A percentile compares a stretch with the other conserved stretches of the same genome.
These are phyloP conservation scores for Malus hybrid DNA, from an alignment of 331 rosid species.

Conservation along the genomic window DNA sequence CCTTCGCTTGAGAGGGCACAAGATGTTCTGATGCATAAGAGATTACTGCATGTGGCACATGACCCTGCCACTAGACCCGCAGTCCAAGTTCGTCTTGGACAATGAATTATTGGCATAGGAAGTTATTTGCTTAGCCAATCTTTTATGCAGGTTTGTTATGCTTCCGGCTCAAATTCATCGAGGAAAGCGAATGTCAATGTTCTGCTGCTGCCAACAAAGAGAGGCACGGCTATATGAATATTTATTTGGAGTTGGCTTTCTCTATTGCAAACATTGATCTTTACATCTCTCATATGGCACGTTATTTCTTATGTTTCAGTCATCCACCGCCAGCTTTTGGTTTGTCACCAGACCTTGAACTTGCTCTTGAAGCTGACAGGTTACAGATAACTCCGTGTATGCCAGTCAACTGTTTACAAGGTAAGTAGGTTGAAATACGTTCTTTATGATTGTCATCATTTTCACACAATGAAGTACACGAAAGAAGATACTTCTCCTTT, in stretches of 20 bases:
- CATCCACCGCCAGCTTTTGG: constrained; percentile 71
- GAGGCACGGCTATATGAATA: constrained; percentile 47
- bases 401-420: constrained; percentile 24
- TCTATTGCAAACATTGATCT: not conserved
- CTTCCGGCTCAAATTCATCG: constrained; percentile 31
- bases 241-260: constrained; percentile 6
- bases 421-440: constrained; percentile 19
- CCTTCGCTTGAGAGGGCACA: constrained; percentile 39
- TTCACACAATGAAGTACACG: not conserved
- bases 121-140: not conserved
- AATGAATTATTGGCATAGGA: not conserved
- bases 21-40: constrained; percentile 72
- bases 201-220: constrained; percentile 33
- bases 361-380: constrained; percentile 22
- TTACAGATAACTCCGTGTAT: constrained; percentile 17
- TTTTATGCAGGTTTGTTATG: constrained; percentile 50
- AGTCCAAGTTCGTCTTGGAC: constrained; percentile 36
- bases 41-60: constrained; percentile 51
- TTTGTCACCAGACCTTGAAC: constrained; percentile 38
- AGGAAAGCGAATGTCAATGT: constrained; percentile 29
- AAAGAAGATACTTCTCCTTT: not conserved
- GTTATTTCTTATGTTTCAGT: constrained; percentile 13
- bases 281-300: not conserved
- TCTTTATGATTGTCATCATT: not conserved
- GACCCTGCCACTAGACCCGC: constrained; percentile 54